Percentiles rank a stretch among this genome's conserved stretches.
These are phyloP conservation scores for Suillus tomentosus DNA, from an alignment of 768 basidiomycete genomes.

Conservation along the genomic window DNA sequence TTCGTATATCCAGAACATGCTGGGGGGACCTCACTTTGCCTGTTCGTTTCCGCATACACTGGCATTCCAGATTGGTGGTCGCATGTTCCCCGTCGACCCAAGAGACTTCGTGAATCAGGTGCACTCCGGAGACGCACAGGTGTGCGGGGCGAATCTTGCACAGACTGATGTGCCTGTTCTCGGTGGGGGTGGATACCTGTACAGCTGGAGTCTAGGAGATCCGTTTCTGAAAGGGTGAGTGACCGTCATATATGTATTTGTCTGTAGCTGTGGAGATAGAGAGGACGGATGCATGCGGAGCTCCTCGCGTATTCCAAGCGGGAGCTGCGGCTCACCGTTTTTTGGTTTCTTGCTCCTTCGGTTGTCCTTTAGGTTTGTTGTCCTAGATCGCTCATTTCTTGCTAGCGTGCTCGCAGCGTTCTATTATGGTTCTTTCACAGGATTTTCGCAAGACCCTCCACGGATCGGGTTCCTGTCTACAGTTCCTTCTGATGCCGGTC, in stretches of 20 bases:
- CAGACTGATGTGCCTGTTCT: constrained; percentile 61
- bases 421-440: constrained; percentile 71
- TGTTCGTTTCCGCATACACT: constrained; percentile 65
- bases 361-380: background rate
- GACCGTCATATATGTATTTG: background rate
- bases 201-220: constrained; percentile 77
- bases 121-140: constrained; percentile 36
- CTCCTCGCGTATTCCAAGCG: background rate
- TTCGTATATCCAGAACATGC: constrained; percentile 39
- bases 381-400: background rate
- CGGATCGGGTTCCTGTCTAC: constrained; percentile 74
- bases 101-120: constrained; percentile 63
- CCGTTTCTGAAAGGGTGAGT: constrained; percentile 76
- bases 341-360: constrained; percentile 5
- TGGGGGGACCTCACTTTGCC: constrained; percentile 51
- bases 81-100: constrained; percentile 72
- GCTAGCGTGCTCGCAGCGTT: constrained; percentile 64
- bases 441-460: constrained; percentile 68
- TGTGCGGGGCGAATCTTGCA: constrained; percentile 58
- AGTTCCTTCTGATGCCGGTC: constrained; percentile 56
- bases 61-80: constrained; percentile 68
- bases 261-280: constrained; percentile 9
- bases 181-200: constrained; percentile 56
- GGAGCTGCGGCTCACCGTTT: background rate
- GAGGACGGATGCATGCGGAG: constrained; percentile 9